These are phyloP conservation scores for Halenospora varia DNA, from an alignment of 495 filamentous ascomycete species.

Conservation along the genomic window DNA sequence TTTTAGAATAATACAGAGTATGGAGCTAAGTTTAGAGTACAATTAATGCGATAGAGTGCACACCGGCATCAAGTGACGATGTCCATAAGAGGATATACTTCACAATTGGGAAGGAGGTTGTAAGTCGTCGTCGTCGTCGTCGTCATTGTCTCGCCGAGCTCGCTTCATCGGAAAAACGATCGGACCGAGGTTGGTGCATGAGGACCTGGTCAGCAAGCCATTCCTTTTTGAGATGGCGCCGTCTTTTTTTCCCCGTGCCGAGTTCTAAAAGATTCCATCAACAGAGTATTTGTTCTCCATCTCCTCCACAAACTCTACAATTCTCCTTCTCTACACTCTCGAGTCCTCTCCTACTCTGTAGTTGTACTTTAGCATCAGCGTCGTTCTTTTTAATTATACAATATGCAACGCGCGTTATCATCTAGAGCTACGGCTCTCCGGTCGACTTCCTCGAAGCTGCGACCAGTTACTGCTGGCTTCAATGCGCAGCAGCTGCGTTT, in stretches of 20 bases:
- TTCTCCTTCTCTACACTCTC: conserved; percentile 23
- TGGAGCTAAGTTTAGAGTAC: too few species aligned
- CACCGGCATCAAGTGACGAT: too few species aligned
- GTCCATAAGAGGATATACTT: too few species aligned
- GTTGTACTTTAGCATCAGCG: conserved; percentile 28
- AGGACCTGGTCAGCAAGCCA: neutral
- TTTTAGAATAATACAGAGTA: too few species aligned
- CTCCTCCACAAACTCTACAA: conserved; percentile 14
- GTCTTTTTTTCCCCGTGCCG: neutral
- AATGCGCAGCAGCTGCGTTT: conserved; percentile 83
- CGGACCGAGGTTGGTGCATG: conserved; percentile 2
- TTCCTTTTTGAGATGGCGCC: neutral
- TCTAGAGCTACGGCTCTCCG: conserved; percentile 65
- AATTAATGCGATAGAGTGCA: too few species aligned
- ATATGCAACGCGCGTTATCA: conserved; percentile 74
- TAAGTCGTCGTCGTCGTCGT: too few species aligned
- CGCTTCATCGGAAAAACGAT: conserved; percentile 5
- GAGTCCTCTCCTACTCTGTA: conserved; percentile 28
- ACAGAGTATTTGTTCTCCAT: neutral
- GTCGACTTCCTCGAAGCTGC: conserved; percentile 55
- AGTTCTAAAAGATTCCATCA: neutral
- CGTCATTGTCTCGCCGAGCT: too few species aligned
- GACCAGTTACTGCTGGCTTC: conserved; percentile 39
- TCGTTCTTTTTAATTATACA: conserved; percentile 25
- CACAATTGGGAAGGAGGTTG: too few species aligned